Conservation (phyloP, 305 asterid species). For the Withania somnifera region DNA sequence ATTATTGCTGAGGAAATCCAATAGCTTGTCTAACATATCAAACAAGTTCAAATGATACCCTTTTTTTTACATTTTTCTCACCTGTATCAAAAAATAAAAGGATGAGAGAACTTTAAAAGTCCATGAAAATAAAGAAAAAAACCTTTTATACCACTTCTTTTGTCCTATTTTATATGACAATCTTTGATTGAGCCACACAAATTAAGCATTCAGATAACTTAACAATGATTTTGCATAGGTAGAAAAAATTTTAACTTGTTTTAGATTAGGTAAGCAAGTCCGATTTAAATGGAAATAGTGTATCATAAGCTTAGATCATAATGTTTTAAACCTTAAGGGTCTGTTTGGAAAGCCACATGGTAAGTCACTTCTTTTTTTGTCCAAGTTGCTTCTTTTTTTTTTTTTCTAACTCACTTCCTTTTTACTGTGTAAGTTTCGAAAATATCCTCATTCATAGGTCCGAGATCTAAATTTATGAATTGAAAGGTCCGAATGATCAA, state of each 20-base stretch:
- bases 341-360: background rate
- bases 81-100: background rate
- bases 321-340: background rate
- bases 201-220: background rate
- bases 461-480: no score
- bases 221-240: background rate
- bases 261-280: background rate
- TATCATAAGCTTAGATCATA: background rate
- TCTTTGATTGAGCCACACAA: background rate
- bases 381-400: no score
- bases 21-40: conserved; percentile 1
- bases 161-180: background rate
- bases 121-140: background rate
- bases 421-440: no score
- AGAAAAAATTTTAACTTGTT: background rate
- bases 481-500: no score
- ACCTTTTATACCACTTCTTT: background rate
- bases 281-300: background rate
- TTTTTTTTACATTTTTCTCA: background rate
- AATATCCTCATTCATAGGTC: no score
- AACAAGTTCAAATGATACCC: conserved; percentile 2
- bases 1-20: background rate
- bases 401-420: no score
- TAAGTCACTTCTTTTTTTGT: no score
- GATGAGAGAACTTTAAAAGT: background rate